phyloP scores from a whole-genome alignment of 1,139 yeast species.

The Geotrichum citri-aurantii region DNA sequence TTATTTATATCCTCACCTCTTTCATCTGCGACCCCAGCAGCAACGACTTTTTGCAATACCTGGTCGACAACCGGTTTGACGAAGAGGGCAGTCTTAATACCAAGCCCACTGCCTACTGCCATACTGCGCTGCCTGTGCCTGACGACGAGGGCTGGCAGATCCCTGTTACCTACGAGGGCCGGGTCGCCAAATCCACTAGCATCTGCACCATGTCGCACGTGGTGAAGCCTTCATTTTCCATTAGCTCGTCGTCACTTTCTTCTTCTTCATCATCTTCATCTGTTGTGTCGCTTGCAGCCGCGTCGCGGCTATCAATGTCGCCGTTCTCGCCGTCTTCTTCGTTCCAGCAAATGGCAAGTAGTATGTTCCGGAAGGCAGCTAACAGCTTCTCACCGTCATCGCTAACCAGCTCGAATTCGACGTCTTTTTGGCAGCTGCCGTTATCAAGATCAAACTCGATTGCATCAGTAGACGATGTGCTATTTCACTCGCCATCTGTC shows the following conservation, averaged over 20 bases:
- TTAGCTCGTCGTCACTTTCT: conserved; percentile 21
- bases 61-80: conserved; percentile 6
- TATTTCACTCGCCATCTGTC: conserved; percentile 6
- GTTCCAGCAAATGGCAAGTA: conserved; percentile 4
- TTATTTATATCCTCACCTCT: conserved; percentile 27
- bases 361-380: conserved; percentile 5
- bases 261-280: conserved; percentile 9
- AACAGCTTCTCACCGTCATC: not conserved
- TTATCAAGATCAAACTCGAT: not conserved
- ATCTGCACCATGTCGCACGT: conserved; percentile 29
- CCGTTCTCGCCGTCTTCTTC: not conserved
- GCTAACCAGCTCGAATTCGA: not conserved
- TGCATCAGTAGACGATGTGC: conserved; percentile 3
- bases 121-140: not conserved
- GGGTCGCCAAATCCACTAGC: conserved; percentile 22
- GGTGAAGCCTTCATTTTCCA: conserved; percentile 27
- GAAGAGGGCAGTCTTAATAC: not conserved
- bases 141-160: conserved; percentile 28
- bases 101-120: not conserved
- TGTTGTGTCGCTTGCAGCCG: conserved; percentile 4
- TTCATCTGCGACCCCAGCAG: conserved; percentile 21
- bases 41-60: conserved; percentile 10
- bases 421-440: not conserved
- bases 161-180: conserved; percentile 20
- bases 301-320: not conserved